A percentile compares a stretch with the other conserved stretches of the same genome.
Evolutionary conservation across 2,329 filamentous ascomycete genomes (phyloP).

Genomic region (Claviceps lovelessii): DNA sequence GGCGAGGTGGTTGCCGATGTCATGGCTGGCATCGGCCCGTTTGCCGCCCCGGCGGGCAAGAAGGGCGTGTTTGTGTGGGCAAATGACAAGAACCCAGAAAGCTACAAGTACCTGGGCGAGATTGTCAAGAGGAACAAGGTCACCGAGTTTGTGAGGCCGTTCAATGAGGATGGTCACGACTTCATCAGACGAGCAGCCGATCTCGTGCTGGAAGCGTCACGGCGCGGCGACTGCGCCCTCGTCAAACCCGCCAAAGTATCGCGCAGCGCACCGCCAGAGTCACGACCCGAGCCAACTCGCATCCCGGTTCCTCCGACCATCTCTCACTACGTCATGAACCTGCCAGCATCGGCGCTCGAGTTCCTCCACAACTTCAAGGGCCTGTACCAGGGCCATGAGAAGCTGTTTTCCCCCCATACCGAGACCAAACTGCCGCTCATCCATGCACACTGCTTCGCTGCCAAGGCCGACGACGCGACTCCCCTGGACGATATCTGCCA

Average conservation of each 20-base stretch:
- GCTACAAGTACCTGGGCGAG: slow-evolving; percentile 55
- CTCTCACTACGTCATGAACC: slow-evolving; percentile 95
- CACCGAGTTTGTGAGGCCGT: slow-evolving; percentile 56
- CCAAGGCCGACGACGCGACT: slow-evolving; percentile 62
- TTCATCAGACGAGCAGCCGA: slow-evolving; percentile 65
- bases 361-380: slow-evolving; percentile 59
- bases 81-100: slow-evolving; percentile 92
- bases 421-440: slow-evolving; percentile 57
- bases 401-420: slow-evolving; percentile 48
- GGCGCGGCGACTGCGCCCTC: slow-evolving; percentile 37
- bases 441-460: slow-evolving; percentile 89
- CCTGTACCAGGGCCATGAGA: slow-evolving; percentile 58
- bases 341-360: slow-evolving; percentile 75
- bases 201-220: slow-evolving; percentile 37
- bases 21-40: slow-evolving; percentile 94
- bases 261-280: slow-evolving; percentile 22
- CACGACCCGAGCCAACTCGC: slow-evolving; percentile 22
- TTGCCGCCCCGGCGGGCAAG: slow-evolving; percentile 81
- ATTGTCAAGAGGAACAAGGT: slow-evolving; percentile 69
- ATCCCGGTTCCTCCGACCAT: slow-evolving; percentile 57
- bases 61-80: slow-evolving; percentile 88
- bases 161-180: slow-evolving; percentile 64
- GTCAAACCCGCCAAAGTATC: slow-evolving; percentile 28
- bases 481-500: slow-evolving; percentile 37
- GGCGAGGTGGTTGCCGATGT: slow-evolving; percentile 90